These are phyloP conservation scores for Ajuga chamaepitys DNA, from an alignment of 257 asterid genomes.

Conservation along the genomic window DNA sequence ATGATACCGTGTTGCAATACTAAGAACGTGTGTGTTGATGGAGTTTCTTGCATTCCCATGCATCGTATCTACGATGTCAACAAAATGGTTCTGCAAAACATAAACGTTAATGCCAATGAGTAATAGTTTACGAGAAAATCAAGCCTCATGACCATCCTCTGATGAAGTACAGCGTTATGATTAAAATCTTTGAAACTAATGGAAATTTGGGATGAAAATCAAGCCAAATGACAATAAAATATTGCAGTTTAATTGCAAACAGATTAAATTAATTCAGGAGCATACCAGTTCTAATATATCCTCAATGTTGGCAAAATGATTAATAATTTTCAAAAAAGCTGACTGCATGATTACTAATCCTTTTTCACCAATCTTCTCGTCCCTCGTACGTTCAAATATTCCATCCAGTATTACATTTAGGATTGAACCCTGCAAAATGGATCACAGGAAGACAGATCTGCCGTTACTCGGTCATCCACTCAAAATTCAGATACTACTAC, in stretches of 20 bases:
- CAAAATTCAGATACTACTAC: neutral
- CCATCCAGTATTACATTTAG: conserved; percentile 48
- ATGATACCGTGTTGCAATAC: conserved; percentile 54
- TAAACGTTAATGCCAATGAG: conserved; percentile 12
- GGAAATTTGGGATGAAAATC: neutral
- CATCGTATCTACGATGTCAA: conserved; percentile 67
- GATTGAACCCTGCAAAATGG: conserved; percentile 42
- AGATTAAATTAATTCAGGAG: conserved; percentile 20
- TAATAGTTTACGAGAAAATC: conserved; percentile 1
- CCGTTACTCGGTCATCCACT: conserved; percentile 12
- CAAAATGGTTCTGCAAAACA: conserved; percentile 70
- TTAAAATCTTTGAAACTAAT: neutral
- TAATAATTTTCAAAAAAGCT: conserved; percentile 51
- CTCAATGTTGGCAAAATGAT: conserved; percentile 47
- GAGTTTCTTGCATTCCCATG: conserved; percentile 70
- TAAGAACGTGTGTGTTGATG: conserved; percentile 53
- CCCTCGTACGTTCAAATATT: conserved; percentile 41
- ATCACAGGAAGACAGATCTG: conserved; percentile 1
- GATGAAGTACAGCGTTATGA: neutral
- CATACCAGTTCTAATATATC: conserved; percentile 56
- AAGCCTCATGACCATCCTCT: conserved; percentile 6
- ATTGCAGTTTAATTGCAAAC: neutral
- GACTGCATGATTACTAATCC: conserved; percentile 61
- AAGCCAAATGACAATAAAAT: neutral
- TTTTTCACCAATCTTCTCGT: conserved; percentile 44